Percentiles rank a stretch among this genome's conserved stretches.
phyloP scores from a whole-genome alignment of 257 asterid genomes.

The Rubia yunnanensis region DNA sequence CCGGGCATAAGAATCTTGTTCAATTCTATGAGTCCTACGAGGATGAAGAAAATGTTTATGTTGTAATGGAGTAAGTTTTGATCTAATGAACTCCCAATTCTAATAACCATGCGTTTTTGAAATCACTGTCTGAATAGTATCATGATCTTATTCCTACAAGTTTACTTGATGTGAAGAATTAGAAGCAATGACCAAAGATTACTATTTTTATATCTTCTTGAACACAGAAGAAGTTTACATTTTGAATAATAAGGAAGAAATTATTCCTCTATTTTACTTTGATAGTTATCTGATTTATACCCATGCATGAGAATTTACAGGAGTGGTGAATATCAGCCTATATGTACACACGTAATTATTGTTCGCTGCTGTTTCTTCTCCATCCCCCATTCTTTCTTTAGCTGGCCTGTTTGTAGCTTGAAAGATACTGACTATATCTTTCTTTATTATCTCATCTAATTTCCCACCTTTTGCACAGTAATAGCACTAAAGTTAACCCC shows the following conservation, averaged over 20 bases:
- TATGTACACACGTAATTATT: not conserved
- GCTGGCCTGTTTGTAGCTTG: too few relatives aligned
- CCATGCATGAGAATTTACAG: not conserved
- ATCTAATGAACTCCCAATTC: not conserved
- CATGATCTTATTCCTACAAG: not conserved
- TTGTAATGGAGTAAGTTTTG: slow-evolving; percentile 61
- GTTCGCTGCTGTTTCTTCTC: not conserved
- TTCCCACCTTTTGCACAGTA: not conserved
- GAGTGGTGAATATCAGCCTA: not conserved
- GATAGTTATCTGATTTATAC: not conserved
- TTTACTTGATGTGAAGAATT: not conserved
- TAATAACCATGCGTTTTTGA: not conserved
- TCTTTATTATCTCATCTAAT: not conserved
- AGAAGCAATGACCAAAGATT: not conserved
- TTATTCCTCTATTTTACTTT: not conserved
- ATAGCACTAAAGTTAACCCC: not conserved
- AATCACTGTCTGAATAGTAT: not conserved
- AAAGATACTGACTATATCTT: not conserved
- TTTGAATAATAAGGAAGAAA: not conserved
- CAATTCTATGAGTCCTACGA: slow-evolving; percentile 62
- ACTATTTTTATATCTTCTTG: not conserved
- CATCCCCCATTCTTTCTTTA: not conserved
- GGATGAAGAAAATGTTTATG: slow-evolving; percentile 53
- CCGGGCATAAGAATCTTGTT: slow-evolving; percentile 53
- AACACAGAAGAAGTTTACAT: not conserved